These are phyloP conservation scores for Mycena rebaudengoi DNA, from an alignment of 768 basidiomycete species.

Conservation along the genomic window DNA sequence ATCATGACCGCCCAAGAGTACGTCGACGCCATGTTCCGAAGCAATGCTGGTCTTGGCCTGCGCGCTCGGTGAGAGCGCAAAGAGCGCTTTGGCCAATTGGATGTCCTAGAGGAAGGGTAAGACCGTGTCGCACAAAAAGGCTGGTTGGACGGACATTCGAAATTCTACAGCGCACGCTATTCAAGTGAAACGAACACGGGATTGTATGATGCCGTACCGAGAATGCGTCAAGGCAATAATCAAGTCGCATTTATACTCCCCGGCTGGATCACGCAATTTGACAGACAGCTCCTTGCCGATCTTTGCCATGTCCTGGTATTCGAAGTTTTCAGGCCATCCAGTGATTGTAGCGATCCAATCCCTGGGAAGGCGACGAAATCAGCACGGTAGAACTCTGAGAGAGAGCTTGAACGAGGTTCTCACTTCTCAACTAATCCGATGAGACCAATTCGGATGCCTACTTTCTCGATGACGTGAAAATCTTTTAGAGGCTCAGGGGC, in stretches of 20 bases:
- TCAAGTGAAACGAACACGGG: not conserved
- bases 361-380: not conserved
- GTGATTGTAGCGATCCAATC: constrained; percentile 54
- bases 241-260: constrained; percentile 13
- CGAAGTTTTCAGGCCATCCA: constrained; percentile 71
- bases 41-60: no score
- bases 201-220: constrained; percentile 3
- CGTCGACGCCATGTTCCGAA: no score
- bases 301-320: constrained; percentile 65
- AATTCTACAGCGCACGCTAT: constrained; percentile 25
- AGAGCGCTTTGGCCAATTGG: constrained; percentile 52
- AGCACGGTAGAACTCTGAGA: constrained; percentile 1
- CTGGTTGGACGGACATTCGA: constrained; percentile 35
- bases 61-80: constrained; percentile 49
- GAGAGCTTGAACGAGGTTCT: constrained; percentile 42
- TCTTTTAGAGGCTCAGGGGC: constrained; percentile 60
- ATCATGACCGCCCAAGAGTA: constrained; percentile 75
- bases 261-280: constrained; percentile 58
- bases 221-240: constrained; percentile 21
- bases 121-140: not conserved
- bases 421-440: constrained; percentile 75
- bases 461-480: constrained; percentile 59
- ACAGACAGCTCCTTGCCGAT: constrained; percentile 62
- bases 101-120: constrained; percentile 50
- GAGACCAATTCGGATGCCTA: constrained; percentile 65